These are phyloP conservation scores for Rutstroemia sp. DNA, from an alignment of 2,329 filamentous ascomycete genomes.

Conservation along the genomic window DNA sequence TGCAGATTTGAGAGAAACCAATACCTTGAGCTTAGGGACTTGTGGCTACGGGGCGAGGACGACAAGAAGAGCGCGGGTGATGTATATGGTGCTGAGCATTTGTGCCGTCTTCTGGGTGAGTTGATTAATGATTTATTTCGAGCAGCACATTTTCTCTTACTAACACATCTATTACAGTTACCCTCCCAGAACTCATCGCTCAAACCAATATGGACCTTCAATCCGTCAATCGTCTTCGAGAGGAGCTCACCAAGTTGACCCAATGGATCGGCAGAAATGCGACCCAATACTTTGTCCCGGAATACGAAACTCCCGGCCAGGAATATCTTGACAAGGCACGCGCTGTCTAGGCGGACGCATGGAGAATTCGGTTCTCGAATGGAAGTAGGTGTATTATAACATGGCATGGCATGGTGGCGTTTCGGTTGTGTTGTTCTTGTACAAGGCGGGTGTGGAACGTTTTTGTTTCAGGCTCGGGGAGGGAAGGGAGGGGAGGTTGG, in stretches of 20 bases:
- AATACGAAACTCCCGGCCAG: constrained; percentile 66
- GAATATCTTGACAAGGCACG: constrained; percentile 64
- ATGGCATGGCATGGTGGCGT: constrained; percentile 23
- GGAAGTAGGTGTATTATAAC: neutral
- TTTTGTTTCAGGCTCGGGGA: neutral
- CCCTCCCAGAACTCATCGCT: constrained; percentile 85
- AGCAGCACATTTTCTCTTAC: neutral
- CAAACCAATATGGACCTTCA: constrained; percentile 98
- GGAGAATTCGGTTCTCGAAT: too few species aligned
- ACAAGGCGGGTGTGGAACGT: too few species aligned
- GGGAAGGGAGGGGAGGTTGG: too few species aligned
- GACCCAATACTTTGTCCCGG: constrained; percentile 66
- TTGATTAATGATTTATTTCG: constrained; percentile 9
- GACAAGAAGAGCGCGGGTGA: constrained; percentile 67
- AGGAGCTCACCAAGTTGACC: constrained; percentile 82
- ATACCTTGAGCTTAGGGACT: constrained; percentile 68
- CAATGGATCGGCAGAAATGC: constrained; percentile 70
- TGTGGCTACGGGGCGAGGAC: constrained; percentile 55
- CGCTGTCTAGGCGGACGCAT: neutral
- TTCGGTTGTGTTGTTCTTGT: constrained; percentile 2
- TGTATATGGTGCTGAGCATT: constrained; percentile 87
- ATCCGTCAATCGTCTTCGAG: constrained; percentile 77
- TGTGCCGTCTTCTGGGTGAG: constrained; percentile 81
- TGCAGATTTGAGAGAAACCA: constrained; percentile 84
- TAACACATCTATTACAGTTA: constrained; percentile 52